Evolutionary conservation across 1,284 basidiomycete species (phyloP), one percentile per base, ranked within the genome.

Genomic region (Fomitopsis betulina): DNA sequence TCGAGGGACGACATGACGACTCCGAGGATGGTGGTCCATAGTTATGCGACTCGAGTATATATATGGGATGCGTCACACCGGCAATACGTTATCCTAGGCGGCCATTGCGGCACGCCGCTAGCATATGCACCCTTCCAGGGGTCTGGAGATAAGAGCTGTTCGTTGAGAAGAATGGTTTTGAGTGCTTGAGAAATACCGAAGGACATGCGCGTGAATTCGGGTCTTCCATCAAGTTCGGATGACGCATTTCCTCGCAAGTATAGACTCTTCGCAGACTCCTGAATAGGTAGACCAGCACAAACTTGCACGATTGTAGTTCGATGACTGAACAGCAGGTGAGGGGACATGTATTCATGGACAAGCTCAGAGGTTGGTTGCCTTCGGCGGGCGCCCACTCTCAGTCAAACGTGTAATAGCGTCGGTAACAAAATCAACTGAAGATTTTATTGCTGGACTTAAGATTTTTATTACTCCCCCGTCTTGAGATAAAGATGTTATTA

Each of bases 1-100:
- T 30, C 51, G 51, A 37, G 19, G 19, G 56, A 45, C 32, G 65
- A 56, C 65, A 67, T 67, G 59, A 30, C 27, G 27, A 54, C 59
- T 61, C 53, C 55, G 21, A 56, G 60, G 54, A 54, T 45, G 55
- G 43, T 21, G 3, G 40, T 10, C 5, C 55, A 15, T 27, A 25
- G 43, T 23, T 30, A 23, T 8, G 15, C 51, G 25, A 53, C 39
- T 35, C 17, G 30, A 37, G 40, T 53, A 57, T 49, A 39, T 45
- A 15, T 55, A 21, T 17, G 55, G 3, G 39, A 35, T n/a, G 23
- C 35, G n/a, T 13, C 30, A 17, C 9, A 19, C 13, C 39, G 32
- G 32, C n/a, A 2, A 50, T 12, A 4, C 17, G 32, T 35, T 25
- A 35, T 51, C n/a, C 49, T 35, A 21, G 45, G 45, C 45, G 25